Conservation (phyloP, 2,329 filamentous ascomycete species). For the Talaromyces rugulosus region DNA sequence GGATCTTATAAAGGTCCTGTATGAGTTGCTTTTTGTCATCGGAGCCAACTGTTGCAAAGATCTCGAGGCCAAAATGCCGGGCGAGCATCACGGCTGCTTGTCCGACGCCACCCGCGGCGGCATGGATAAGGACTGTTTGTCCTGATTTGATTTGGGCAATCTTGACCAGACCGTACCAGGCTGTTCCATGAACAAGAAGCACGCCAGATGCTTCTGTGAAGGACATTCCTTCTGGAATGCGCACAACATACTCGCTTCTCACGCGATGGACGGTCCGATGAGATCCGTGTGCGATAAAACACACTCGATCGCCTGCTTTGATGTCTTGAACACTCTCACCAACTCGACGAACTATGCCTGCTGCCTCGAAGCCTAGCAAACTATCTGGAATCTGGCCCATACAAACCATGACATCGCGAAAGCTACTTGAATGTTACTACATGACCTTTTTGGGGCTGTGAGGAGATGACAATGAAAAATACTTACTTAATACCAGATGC, state of each 20-base stretch:
- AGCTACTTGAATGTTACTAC: background rate
- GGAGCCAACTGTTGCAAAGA: conserved; percentile 14
- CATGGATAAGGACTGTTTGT: conserved; percentile 20
- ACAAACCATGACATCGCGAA: conserved; percentile 16
- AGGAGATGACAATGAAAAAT: background rate
- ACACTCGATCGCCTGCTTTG: conserved; percentile 4
- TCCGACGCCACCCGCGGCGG: conserved; percentile 15
- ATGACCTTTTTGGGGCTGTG: background rate
- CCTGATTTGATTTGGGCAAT: conserved; percentile 17
- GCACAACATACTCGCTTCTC: background rate
- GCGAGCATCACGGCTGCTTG: conserved; percentile 21
- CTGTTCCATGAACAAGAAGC: conserved; percentile 12
- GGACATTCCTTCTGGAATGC: conserved; percentile 7
- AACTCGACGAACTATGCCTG: conserved; percentile 1
- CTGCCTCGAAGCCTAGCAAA: background rate
- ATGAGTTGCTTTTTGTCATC: conserved; percentile 8
- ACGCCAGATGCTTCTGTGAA: conserved; percentile 6
- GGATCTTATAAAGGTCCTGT: background rate
- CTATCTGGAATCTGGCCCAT: conserved; percentile 9
- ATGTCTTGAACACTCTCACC: background rate
- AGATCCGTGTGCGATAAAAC: background rate
- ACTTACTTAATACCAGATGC: conserved; percentile 2
- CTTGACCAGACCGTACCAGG: conserved; percentile 10
- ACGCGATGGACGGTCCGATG: background rate
- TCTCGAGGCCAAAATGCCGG: conserved; percentile 14